Evolutionary conservation across 352 stramenopile species (phyloP).

Genomic region (Thraustotheca clavata): DNA sequence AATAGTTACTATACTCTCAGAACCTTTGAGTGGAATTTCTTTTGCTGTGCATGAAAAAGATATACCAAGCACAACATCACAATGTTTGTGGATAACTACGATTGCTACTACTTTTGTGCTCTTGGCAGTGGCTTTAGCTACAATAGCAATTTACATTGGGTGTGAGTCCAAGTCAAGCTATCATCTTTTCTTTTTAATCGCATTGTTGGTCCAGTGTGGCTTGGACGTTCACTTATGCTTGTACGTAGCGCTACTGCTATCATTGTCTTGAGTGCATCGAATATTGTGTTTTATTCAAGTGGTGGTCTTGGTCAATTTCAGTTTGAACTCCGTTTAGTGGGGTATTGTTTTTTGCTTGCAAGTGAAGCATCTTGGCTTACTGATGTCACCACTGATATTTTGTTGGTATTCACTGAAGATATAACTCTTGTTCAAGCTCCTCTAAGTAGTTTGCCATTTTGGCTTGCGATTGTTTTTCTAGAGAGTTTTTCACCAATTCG

Average conservation of each 20-base stretch:
- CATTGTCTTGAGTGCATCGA: not conserved
- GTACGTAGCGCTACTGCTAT: not conserved
- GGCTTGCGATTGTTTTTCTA: not conserved
- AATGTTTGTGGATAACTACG: not conserved
- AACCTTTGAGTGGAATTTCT: not conserved
- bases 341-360: not conserved
- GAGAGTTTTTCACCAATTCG: not conserved
- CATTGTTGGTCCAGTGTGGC: not conserved
- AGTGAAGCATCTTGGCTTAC: slow-evolving; percentile 13
- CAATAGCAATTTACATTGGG: not conserved
- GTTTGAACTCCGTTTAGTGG: not conserved
- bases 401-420: not conserved
- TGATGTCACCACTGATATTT: slow-evolving; percentile 12
- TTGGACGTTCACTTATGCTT: not conserved
- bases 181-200: not conserved
- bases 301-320: not conserved
- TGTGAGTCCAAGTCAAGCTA: not conserved
- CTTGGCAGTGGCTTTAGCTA: not conserved
- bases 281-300: not conserved
- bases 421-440: not conserved
- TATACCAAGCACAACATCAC: not conserved
- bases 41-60: not conserved
- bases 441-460: not conserved
- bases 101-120: not conserved
- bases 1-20: slow-evolving; percentile 3